Conservation (phyloP, 129 eudicot genomes). For the Mikania micrantha region DNA sequence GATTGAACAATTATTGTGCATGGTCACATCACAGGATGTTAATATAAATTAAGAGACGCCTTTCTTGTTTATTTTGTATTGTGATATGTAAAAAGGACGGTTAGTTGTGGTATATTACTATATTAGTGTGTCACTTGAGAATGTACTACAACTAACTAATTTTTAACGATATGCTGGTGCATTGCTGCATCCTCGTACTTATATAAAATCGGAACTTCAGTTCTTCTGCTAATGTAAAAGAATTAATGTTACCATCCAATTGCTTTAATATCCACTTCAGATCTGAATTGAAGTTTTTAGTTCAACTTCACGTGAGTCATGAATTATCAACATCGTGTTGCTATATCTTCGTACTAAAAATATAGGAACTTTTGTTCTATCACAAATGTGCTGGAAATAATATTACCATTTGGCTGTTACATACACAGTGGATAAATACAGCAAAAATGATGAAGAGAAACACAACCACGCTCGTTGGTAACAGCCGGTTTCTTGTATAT, state of each 20-base stretch:
- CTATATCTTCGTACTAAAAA: background rate
- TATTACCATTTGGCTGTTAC: background rate
- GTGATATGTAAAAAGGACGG: background rate
- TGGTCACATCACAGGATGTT: background rate
- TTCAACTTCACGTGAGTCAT: background rate
- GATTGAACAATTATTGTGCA: background rate
- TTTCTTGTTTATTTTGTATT: slow-evolving; percentile 6
- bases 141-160: background rate
- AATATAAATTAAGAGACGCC: background rate
- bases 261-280: background rate
- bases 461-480: no score
- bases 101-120: background rate
- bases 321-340: background rate
- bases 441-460: no score
- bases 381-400: background rate
- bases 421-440: no score
- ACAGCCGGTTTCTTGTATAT: no score
- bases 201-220: background rate
- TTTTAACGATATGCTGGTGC: background rate
- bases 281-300: background rate
- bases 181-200: background rate
- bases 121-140: background rate
- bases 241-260: background rate
- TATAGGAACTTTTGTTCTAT: background rate
- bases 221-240: background rate